phyloP scores from a whole-genome alignment of 495 filamentous ascomycete genomes.

The Elaphomyces granulatus region DNA sequence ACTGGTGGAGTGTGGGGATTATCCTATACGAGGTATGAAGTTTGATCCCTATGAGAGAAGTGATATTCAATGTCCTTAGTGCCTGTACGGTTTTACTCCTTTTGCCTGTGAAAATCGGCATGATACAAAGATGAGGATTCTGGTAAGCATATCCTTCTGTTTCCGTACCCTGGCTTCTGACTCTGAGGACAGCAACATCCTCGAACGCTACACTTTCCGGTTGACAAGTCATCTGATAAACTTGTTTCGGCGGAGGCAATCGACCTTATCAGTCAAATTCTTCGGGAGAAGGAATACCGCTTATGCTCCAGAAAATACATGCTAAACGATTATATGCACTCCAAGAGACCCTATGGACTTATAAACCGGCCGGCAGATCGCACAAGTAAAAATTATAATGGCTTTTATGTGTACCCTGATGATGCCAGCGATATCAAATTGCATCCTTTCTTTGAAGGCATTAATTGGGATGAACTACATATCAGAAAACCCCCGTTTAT shows the following conservation, averaged over 20 bases:
- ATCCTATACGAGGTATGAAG: slow-evolving; percentile 67
- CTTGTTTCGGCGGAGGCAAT: slow-evolving; percentile 47
- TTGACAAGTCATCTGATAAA: slow-evolving; percentile 32
- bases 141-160: slow-evolving; percentile 35
- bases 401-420: slow-evolving; percentile 57
- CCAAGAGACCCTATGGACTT: slow-evolving; percentile 11
- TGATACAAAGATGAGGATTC: slow-evolving; percentile 66
- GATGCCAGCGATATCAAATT: slow-evolving; percentile 67
- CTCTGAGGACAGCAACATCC: slow-evolving; percentile 29
- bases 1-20: slow-evolving; percentile 92
- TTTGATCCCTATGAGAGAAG: not conserved
- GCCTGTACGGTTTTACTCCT: slow-evolving; percentile 79
- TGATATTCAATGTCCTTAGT: slow-evolving; percentile 29
- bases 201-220: slow-evolving; percentile 46
- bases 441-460: slow-evolving; percentile 56
- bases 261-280: slow-evolving; percentile 59
- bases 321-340: slow-evolving; percentile 37
- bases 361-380: slow-evolving; percentile 19
- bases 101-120: slow-evolving; percentile 71
- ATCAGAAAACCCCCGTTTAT: slow-evolving; percentile 57
- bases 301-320: slow-evolving; percentile 60
- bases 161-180: slow-evolving; percentile 7
- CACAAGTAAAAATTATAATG: slow-evolving; percentile 20
- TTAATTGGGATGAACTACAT: slow-evolving; percentile 57
- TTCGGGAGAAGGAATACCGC: slow-evolving; percentile 62